A percentile compares a stretch with the other conserved stretches of the same genome.
These are phyloP conservation scores for Cadophora gregata DNA, from an alignment of 2,329 filamentous ascomycete genomes.

Conservation along the genomic window DNA sequence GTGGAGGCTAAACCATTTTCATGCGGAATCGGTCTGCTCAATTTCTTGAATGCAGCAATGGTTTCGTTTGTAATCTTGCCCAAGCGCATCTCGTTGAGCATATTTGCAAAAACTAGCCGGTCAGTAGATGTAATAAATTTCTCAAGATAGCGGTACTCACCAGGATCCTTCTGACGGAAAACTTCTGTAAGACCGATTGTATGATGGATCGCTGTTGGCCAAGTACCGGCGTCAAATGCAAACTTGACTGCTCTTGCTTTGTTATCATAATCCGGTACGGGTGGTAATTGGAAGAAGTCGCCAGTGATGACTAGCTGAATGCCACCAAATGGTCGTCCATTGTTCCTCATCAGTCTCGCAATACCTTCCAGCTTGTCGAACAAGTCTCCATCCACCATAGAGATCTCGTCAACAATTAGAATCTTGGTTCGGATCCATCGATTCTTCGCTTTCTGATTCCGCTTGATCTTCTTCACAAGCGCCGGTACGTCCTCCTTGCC, in stretches of 20 bases:
- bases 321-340: conserved; percentile 90
- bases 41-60: conserved; percentile 74
- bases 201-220: conserved; percentile 91
- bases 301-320: conserved; percentile 96
- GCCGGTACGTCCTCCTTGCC: conserved; percentile 85
- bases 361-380: conserved; percentile 96
- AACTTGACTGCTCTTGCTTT: conserved; percentile 76
- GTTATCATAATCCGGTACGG: conserved; percentile 76
- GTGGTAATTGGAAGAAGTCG: conserved; percentile 96
- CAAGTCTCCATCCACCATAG: conserved; percentile 96
- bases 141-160: conserved; percentile 49
- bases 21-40: conserved; percentile 74
- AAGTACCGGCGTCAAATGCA: conserved; percentile 89
- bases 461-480: conserved; percentile 88
- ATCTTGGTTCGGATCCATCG: conserved; percentile 90
- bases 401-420: conserved; percentile 92
- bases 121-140: conserved; percentile 34
- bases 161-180: conserved; percentile 89
- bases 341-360: conserved; percentile 84
- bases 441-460: conserved; percentile 84
- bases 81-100: conserved; percentile 98
- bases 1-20: conserved; percentile 81
- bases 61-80: conserved; percentile 81
- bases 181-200: conserved; percentile 95
- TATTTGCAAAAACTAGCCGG: conserved; percentile 76